Conservation (phyloP, 202 grass and related monocot genomes). For the Carex arenaria region DNA sequence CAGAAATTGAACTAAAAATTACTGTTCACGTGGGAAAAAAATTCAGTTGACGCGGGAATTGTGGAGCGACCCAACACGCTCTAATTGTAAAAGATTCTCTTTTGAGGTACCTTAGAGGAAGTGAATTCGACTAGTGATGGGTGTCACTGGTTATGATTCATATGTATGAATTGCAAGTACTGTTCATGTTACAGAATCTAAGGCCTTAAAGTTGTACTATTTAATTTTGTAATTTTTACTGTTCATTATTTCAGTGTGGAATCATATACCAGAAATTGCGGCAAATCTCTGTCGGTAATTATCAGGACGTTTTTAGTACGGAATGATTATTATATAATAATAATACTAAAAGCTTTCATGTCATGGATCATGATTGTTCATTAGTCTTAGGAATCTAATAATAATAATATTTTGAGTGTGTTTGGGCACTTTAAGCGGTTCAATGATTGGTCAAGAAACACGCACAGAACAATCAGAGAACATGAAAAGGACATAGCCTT, state of each 20-base stretch:
- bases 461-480: neutral
- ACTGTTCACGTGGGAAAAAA: no score
- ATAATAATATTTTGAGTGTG: neutral
- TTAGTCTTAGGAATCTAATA: conserved; percentile 23
- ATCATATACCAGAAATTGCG: neutral
- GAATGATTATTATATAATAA: neutral
- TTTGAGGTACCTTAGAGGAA: no score
- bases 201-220: no score
- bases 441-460: conserved; percentile 5
- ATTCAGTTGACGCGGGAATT: no score
- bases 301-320: neutral
- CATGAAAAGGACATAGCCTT: neutral
- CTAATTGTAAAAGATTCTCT: no score
- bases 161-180: no score
- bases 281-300: neutral
- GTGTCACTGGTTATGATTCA: no score
- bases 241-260: neutral
- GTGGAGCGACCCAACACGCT: no score
- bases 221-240: no score
- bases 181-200: no score
- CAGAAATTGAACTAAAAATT: no score
- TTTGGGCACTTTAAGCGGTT: conserved; percentile 14
- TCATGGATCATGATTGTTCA: conserved; percentile 2
- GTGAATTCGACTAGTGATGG: no score
- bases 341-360: neutral